A percentile compares a stretch with the other conserved stretches of the same genome.
Conservation (phyloP, 768 basidiomycete genomes). For the Panus rudis region DNA sequence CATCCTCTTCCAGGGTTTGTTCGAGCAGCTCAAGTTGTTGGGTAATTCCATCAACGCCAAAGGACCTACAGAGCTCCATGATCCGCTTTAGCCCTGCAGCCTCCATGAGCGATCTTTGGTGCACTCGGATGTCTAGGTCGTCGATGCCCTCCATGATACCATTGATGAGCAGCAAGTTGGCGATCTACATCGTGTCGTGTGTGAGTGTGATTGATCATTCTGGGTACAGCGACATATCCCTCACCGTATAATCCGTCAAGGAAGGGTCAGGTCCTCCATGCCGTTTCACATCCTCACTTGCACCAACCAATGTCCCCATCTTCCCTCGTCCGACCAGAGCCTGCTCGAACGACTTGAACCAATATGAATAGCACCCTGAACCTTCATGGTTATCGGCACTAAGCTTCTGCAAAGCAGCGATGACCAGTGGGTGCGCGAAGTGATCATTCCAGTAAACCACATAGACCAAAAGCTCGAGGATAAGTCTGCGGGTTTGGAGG, state of each 20-base stretch:
- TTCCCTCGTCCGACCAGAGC: conserved; percentile 79
- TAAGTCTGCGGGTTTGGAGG: conserved; percentile 67
- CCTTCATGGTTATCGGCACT: conserved; percentile 57
- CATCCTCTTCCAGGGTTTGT: conserved; percentile 64
- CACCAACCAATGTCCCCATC: conserved; percentile 94
- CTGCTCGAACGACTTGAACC: conserved; percentile 79
- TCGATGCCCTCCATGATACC: conserved; percentile 57
- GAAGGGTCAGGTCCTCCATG: conserved; percentile 57
- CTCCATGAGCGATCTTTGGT: conserved; percentile 88
- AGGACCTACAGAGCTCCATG: conserved; percentile 57
- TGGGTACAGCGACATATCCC: conserved; percentile 16
- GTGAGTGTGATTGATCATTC: not conserved
- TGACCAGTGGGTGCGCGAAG: conserved; percentile 56
- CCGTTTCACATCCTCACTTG: conserved; percentile 82
- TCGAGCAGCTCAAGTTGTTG: conserved; percentile 59
- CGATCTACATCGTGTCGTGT: conserved; percentile 34
- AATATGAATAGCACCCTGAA: conserved; percentile 68
- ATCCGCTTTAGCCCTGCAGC: conserved; percentile 74
- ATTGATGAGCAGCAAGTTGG: conserved; percentile 70
- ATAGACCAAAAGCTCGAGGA: conserved; percentile 75
- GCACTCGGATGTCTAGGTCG: conserved; percentile 78
- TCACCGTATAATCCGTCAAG: conserved; percentile 81
- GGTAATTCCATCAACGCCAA: conserved; percentile 59
- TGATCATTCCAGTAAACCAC: conserved; percentile 60
- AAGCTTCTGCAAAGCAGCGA: conserved; percentile 68